Evolutionary conservation across 805 yeast genomes (phyloP), one percentile per base, ranked within the genome.

Genomic region (Tetrapisispora nanseiensis): DNA sequence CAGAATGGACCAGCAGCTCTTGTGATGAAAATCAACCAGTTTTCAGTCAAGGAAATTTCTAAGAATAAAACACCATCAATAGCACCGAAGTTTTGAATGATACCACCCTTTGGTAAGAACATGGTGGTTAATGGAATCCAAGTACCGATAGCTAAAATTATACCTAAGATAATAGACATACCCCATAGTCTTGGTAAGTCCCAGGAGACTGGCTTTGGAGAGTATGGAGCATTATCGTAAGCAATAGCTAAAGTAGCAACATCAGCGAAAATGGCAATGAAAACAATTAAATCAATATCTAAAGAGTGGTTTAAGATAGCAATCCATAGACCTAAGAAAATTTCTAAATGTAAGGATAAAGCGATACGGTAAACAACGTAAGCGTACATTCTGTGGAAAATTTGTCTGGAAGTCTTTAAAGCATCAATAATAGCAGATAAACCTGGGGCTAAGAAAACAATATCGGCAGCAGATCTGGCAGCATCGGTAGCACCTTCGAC

Each of bases 1-100:
- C 96, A 87, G 92, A 87, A 87, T 63, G 96, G 95, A 75, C 96
- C 96, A 67, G 79, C 83, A 64, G 95, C 95, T 76, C 96, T 82
- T 62, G 96, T 86, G 65, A 87, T 74, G 83, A 86, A 86, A 74
- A 86, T 86, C 71, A 86, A 80, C 96, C 96, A 86, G 75, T 87
- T 86, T 75, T 86, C 95, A 68, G 96, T 86, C 67, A 86, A 80
- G 45, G 95, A 84, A 63, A 86, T 86, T 75, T 86, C 86, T 73
- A 86, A 79, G 82, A 86, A 86, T 70, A 86, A 70, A 60, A 87
- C 84, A 78, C 95, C 92, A 63, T 87, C 95, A 55, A 82, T 70
- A 54, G 89, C 76, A 80, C 96, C 96, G 70, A 85, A 87, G 82
- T 86, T 86, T 72, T 87, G 95, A 67, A 87, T 80, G 62, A 87